Percentiles rank a stretch among this genome's conserved stretches.
Conservation (phyloP, 2,329 filamentous ascomycete species). For the Zelopaecilomyces penicillatus region DNA sequence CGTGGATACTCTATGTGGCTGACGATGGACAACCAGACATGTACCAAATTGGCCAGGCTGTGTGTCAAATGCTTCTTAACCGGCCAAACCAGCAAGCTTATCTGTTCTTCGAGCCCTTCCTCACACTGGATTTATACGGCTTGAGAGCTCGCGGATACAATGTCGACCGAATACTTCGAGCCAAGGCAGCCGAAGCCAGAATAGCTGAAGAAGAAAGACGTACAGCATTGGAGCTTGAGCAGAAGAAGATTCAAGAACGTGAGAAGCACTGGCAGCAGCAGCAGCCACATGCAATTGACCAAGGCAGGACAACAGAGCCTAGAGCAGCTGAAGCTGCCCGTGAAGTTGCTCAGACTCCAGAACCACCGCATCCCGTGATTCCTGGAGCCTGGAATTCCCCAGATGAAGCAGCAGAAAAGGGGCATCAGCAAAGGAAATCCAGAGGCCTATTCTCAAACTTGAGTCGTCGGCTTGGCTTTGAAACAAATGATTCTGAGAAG, state of each 20-base stretch:
- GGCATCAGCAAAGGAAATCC: constrained; percentile 31
- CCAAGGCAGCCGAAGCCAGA: constrained; percentile 78
- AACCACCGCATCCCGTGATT: constrained; percentile 44
- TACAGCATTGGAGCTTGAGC: constrained; percentile 65
- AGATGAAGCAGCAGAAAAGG: constrained; percentile 32
- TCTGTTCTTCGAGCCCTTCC: constrained; percentile 81
- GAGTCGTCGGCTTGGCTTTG: constrained; percentile 59
- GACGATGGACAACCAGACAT: constrained; percentile 63
- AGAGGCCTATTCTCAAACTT: constrained; percentile 61
- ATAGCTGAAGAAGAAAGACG: constrained; percentile 78
- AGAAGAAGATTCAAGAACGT: constrained; percentile 53
- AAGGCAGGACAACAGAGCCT: constrained; percentile 22
- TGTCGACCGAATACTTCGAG: constrained; percentile 84
- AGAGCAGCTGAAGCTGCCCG: constrained; percentile 27
- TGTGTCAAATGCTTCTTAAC: constrained; percentile 72
- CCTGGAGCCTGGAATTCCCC: constrained; percentile 70
- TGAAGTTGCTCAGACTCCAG: constrained; percentile 32
- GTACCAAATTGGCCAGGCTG: constrained; percentile 84
- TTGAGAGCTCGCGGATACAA: constrained; percentile 88
- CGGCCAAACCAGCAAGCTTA: constrained; percentile 83
- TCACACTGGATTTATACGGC: constrained; percentile 75
- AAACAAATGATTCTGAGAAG: constrained; percentile 36
- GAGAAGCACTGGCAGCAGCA: constrained; percentile 35
- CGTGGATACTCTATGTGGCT: constrained; percentile 68
- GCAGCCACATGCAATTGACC: constrained; percentile 9